A percentile compares a stretch with the other conserved stretches of the same genome.
Conservation (phyloP, 805 yeast species). For the Candida hispaniensis region DNA sequence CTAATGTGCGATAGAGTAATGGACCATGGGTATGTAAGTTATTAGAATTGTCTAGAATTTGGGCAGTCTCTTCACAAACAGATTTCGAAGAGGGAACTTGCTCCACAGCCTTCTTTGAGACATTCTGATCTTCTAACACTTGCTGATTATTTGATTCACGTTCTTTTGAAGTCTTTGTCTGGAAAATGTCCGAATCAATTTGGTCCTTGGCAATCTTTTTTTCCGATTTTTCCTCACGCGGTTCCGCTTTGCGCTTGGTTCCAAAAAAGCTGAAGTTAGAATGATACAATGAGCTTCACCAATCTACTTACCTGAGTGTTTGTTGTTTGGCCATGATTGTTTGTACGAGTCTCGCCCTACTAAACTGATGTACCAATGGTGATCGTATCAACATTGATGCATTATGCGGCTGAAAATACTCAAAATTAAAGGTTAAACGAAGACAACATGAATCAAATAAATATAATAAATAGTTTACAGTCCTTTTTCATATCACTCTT, state of each 20-base stretch:
- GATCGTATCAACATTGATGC: too few species aligned
- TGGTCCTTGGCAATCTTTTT: too few species aligned
- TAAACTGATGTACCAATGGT: too few species aligned
- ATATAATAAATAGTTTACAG: slow-evolving; percentile 12
- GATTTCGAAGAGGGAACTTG: not conserved
- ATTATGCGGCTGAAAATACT: too few species aligned
- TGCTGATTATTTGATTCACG: too few species aligned
- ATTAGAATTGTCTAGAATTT: not conserved
- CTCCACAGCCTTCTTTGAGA: too few species aligned
- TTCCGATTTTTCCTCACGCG: slow-evolving; percentile 2
- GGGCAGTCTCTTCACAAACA: slow-evolving; percentile 4
- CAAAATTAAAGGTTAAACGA: too few species aligned
- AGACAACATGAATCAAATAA: slow-evolving; percentile 5
- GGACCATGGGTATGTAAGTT: slow-evolving; percentile 16
- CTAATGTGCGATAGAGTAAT: slow-evolving; percentile 36
- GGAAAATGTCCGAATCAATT: too few species aligned
- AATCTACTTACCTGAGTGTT: slow-evolving; percentile 17
- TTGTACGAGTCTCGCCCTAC: slow-evolving; percentile 9
- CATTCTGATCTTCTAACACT: too few species aligned
- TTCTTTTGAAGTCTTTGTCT: too few species aligned
- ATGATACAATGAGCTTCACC: slow-evolving; percentile 4
- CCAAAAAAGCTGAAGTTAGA: slow-evolving; percentile 11
- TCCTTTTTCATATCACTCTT: too few species aligned
- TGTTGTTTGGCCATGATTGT: slow-evolving; percentile 17
- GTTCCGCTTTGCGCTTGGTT: slow-evolving; percentile 13